Conservation (phyloP, 78 protist species). For the Dictyostelium citrinum region DNA sequence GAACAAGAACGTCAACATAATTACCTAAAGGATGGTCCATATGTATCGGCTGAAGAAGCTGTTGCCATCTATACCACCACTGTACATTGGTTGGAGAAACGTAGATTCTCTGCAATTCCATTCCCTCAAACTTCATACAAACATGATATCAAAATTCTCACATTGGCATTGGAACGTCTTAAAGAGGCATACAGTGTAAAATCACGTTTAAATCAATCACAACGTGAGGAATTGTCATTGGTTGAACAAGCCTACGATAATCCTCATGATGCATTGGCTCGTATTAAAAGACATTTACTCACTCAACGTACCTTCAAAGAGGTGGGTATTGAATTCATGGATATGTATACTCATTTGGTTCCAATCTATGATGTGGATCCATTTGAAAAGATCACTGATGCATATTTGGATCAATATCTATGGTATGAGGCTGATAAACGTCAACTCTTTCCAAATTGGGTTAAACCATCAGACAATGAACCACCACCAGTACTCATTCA, state of each 20-base stretch:
- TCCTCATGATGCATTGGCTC: conserved; percentile 98
- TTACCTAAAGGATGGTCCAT: conserved; percentile 99
- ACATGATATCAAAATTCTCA: conserved; percentile 99
- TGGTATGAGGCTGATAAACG: conserved; percentile 99
- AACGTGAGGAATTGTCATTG: conserved; percentile 99
- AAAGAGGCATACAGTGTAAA: conserved; percentile 97
- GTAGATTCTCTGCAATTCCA: conserved; percentile 97
- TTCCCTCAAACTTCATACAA: conserved; percentile 99
- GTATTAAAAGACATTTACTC: conserved; percentile 99
- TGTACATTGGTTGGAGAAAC: conserved; percentile 98
- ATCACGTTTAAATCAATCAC: conserved; percentile 95
- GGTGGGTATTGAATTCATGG: conserved; percentile 98
- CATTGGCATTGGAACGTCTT: conserved; percentile 98
- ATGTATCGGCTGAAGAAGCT: conserved; percentile 97
- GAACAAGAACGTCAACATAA: conserved; percentile 99
- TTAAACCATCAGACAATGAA: conserved; percentile 99
- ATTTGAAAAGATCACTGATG: conserved; percentile 99
- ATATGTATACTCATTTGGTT: conserved; percentile 95
- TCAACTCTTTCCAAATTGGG: conserved; percentile 99
- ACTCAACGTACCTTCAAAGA: conserved; percentile 99
- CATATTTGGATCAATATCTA: conserved; percentile 99
- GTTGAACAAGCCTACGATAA: conserved; percentile 99
- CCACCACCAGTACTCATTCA: conserved; percentile 99
- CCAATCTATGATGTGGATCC: conserved; percentile 99
- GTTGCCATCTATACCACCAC: conserved; percentile 98